Conservation (phyloP, 768 basidiomycete species). For the Phaffia tasmanica region DNA sequence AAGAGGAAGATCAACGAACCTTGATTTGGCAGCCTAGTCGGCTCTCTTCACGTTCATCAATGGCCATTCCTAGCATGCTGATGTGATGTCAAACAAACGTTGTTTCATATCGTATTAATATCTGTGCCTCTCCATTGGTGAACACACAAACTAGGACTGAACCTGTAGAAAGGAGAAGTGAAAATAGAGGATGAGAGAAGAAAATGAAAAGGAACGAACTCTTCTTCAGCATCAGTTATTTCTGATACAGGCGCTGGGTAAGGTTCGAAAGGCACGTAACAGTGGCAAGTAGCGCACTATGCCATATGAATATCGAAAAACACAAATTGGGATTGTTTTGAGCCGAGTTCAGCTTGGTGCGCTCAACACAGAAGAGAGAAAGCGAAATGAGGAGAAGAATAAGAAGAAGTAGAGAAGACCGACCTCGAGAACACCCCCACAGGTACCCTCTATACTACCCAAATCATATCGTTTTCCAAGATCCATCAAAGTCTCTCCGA, state of each 20-base stretch:
- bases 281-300: conserved; percentile 21
- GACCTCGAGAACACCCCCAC: conserved; percentile 23
- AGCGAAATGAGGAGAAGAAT: neutral
- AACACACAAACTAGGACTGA: no score
- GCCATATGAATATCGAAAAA: neutral
- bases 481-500: conserved; percentile 25
- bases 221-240: conserved; percentile 6
- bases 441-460: conserved; percentile 21
- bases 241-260: conserved; percentile 9
- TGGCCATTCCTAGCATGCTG: conserved; percentile 25
- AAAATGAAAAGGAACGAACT: neutral
- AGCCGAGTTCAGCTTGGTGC: neutral
- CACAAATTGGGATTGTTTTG: neutral
- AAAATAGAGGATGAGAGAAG: neutral
- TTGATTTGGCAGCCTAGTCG: conserved; percentile 21
- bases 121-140: no score
- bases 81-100: no score
- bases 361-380: neutral
- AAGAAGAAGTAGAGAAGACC: neutral
- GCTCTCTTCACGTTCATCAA: conserved; percentile 5
- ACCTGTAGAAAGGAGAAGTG: neutral
- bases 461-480: conserved; percentile 23
- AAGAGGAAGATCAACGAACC: neutral
- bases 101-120: no score
- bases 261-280: conserved; percentile 10